Conservation (phyloP, 2,329 filamentous ascomycete genomes). For the Trichoderma koningiopsis region DNA sequence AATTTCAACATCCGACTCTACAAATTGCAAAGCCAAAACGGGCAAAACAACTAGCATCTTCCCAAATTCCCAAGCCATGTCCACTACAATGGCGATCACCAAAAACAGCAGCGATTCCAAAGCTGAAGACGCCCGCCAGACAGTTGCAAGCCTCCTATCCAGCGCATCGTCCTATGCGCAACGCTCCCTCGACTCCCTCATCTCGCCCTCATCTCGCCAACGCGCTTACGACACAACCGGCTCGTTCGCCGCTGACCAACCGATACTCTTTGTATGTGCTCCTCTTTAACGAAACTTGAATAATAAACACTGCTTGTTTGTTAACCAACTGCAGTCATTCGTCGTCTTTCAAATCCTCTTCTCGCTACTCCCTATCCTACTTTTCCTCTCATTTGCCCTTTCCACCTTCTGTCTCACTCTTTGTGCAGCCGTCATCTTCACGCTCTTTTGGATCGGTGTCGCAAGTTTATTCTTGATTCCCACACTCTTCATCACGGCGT, state of each 20-base stretch:
- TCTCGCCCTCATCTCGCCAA: conserved; percentile 64
- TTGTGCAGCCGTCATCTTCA: conserved; percentile 64
- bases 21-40: too few species aligned
- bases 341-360: conserved; percentile 65
- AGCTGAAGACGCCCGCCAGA: not conserved
- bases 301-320: not conserved
- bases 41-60: not conserved
- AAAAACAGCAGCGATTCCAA: not conserved
- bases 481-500: conserved; percentile 65
- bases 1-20: not conserved
- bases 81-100: not conserved
- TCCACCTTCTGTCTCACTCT: conserved; percentile 65
- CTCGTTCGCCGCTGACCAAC: conserved; percentile 63
- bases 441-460: conserved; percentile 67
- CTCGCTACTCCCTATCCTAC: conserved; percentile 65
- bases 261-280: conserved; percentile 66
- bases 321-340: conserved; percentile 54
- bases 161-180: conserved; percentile 44
- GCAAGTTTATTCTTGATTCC: conserved; percentile 70
- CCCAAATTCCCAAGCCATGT: not conserved
- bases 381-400: conserved; percentile 69
- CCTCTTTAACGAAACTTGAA: not conserved
- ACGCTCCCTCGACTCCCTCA: conserved; percentile 51
- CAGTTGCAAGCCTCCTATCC: not conserved
- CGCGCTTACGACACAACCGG: conserved; percentile 55